Base-by-base conservation (phyloP, 2,329 filamentous ascomycete species). In the Aureobasidium sp. region DNA sequence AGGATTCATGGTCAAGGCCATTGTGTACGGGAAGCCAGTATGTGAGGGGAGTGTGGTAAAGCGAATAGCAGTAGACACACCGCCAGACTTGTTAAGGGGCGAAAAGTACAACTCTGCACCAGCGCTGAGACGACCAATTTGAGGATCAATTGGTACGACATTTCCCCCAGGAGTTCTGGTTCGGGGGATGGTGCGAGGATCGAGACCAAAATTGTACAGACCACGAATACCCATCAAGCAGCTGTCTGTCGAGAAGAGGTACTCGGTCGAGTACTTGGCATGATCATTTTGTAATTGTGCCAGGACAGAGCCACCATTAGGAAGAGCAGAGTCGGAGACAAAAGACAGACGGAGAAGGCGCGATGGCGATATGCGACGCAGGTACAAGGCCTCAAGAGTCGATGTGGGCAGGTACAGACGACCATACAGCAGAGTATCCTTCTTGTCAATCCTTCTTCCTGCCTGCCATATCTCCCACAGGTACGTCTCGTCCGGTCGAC, bases 91-190 rank as follows among this genome's bases (percentile, higher is more conserved):
- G 73, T 97, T 97, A 63, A 97, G 78, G 0, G 92, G 88, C 26
- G 93, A 94, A 78, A 99, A 99, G 78, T 97, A 99, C 39, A 96
- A 81, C 75, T 99, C 94, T 61, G 87, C 93, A 39, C 94, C 94
- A 3, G 90, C 90, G 70, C 90, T 96, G 72, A 97, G 91, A 24
- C 93, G 86, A 9, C 89, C 92, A 77, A 86, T 88, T 63, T 87
- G 84, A 67, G 82, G 84, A 71, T 88, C 86, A 67, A 69, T 71
- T 8, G 66, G 69, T 63, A 60, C 36, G 20, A 44, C 26, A 13
- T 56, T 44, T 5, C 57, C 56, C 5, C 36, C 46, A 2, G 55
- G 46, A 1, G 55, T 37, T 64, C 71, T 69, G 15, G 75, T 74
- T 5, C 26, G 43, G 12, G 66, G 69, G 61, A 63, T 66, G 53